phyloP scores from a whole-genome alignment of 345 rosid species.

The Aethionema arabicum region DNA sequence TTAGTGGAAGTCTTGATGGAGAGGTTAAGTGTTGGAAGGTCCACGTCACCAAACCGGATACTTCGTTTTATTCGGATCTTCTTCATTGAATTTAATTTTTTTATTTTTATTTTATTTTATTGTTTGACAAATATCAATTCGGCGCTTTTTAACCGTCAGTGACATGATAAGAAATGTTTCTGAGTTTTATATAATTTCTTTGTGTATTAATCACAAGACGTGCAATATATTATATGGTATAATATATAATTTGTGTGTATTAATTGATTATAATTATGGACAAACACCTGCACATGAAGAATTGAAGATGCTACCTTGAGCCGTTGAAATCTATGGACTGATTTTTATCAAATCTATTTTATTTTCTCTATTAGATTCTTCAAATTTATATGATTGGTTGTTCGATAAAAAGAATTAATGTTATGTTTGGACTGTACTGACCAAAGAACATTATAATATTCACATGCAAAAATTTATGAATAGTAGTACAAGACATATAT shows the following conservation, averaged over 20 bases:
- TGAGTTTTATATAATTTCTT: too few species aligned
- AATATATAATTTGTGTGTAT: neutral
- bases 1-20: conserved; percentile 79
- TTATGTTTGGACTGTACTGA: conserved; percentile 10
- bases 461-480: conserved; percentile 30
- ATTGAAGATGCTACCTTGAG: conserved; percentile 18
- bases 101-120: neutral
- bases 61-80: conserved; percentile 28
- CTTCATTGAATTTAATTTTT: conserved; percentile 4
- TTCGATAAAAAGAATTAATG: conserved; percentile 4
- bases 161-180: neutral
- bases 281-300: conserved; percentile 31
- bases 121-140: conserved; percentile 21
- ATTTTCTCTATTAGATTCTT: conserved; percentile 20
- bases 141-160: conserved; percentile 28
- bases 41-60: conserved; percentile 38
- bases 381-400: conserved; percentile 24
- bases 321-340: conserved; percentile 26
- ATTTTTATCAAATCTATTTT: conserved; percentile 11
- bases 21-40: conserved; percentile 72
- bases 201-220: neutral
- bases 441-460: conserved; percentile 9
- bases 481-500: conserved; percentile 8
- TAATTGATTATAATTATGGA: neutral
- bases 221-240: neutral